Percentiles rank a stretch among this genome's conserved stretches.
Evolutionary conservation across 345 rosid species (phyloP).

Genomic region (Aquilaria yunnanensis): DNA sequence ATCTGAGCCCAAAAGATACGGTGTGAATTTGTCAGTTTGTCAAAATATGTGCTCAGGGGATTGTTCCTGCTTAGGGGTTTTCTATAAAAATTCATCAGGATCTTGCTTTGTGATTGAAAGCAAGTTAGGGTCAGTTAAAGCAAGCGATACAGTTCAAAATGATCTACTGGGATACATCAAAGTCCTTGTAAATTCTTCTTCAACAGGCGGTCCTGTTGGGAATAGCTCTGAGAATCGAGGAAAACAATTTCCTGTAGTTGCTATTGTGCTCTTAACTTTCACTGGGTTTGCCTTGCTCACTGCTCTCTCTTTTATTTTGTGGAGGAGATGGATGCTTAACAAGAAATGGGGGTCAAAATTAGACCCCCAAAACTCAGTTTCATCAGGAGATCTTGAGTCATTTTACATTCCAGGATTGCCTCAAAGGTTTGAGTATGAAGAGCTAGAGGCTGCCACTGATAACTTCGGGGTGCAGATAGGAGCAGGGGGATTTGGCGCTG

Average conservation of each 20-base stretch:
- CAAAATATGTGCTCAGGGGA: slow-evolving; percentile 45
- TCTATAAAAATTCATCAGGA: slow-evolving; percentile 53
- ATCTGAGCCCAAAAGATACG: slow-evolving; percentile 37
- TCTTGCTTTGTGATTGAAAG: slow-evolving; percentile 53
- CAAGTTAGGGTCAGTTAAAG: slow-evolving; percentile 57
- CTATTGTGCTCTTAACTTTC: slow-evolving; percentile 61
- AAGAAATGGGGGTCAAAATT: slow-evolving; percentile 26
- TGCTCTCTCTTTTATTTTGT: slow-evolving; percentile 41
- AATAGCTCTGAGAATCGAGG: slow-evolving; percentile 17
- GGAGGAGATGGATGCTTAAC: slow-evolving; percentile 43
- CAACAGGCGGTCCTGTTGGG: slow-evolving; percentile 10
- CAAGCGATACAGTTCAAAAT: slow-evolving; percentile 18
- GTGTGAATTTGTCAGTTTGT: slow-evolving; percentile 42
- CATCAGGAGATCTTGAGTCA: slow-evolving; percentile 60
- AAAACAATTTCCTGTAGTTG: slow-evolving; percentile 39
- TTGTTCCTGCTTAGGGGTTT: slow-evolving; percentile 74
- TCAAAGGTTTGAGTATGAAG: slow-evolving; percentile 52
- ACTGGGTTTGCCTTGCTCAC: slow-evolving; percentile 36
- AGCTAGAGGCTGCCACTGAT: slow-evolving; percentile 57
- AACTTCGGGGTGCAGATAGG: slow-evolving; percentile 56
- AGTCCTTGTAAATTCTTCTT: slow-evolving; percentile 29
- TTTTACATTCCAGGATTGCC: slow-evolving; percentile 76
- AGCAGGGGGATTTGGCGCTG: slow-evolving; percentile 76
- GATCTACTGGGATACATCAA: slow-evolving; percentile 46
- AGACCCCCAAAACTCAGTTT: slow-evolving; percentile 23